Conservation (phyloP, 2,329 filamentous ascomycete genomes). For the Fusarium penzigii region DNA sequence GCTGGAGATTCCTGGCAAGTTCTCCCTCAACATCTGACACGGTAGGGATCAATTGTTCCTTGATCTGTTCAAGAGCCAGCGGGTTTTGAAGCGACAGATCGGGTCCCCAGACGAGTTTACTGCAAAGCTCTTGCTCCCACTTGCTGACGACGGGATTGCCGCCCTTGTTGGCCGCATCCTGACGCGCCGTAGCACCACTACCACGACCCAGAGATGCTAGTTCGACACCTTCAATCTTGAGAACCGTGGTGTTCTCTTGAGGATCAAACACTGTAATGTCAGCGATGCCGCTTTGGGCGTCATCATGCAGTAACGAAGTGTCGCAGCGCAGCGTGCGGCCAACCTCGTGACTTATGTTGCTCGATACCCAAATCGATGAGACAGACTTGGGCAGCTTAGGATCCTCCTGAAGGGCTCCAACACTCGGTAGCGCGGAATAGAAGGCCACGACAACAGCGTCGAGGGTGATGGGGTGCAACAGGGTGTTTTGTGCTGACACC, state of each 20-base stretch:
- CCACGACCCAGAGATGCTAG: background rate
- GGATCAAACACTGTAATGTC: background rate
- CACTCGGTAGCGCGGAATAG: background rate
- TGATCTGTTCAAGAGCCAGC: background rate
- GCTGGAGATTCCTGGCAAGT: background rate
- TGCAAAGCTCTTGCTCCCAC: background rate
- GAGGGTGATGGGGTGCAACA: constrained; percentile 5
- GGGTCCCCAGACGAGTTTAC: background rate
- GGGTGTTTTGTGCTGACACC: background rate
- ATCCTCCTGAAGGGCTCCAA: background rate
- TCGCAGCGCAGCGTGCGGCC: background rate
- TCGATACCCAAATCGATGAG: background rate
- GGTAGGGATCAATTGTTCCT: background rate
- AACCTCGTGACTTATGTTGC: background rate
- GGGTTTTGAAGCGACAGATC: background rate
- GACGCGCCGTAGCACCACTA: no score
- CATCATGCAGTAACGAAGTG: background rate
- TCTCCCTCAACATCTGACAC: background rate
- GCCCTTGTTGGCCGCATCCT: background rate
- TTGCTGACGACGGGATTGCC: background rate
- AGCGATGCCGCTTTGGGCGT: background rate
- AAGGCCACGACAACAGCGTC: background rate
- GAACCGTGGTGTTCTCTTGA: background rate
- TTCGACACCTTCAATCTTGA: background rate
- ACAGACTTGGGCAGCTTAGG: background rate